Conservation (phyloP, 257 asterid genomes). For the Nyctanthes arbortristis region DNA sequence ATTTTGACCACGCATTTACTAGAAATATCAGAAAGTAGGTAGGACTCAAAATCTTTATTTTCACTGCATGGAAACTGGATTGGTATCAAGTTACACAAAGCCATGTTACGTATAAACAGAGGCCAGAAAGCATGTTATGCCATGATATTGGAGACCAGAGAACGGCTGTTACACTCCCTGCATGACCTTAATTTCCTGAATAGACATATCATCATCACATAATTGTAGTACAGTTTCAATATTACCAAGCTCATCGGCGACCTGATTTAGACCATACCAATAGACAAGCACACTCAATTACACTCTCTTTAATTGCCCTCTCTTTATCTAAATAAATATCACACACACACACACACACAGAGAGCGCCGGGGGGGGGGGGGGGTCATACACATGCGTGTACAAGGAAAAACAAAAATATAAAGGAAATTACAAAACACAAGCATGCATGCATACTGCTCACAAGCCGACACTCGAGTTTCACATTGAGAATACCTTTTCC, state of each 20-base stretch:
- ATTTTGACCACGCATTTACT: not conserved
- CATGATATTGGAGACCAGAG: not conserved
- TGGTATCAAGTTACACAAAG: not conserved
- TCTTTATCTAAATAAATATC: no score
- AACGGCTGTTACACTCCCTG: not conserved
- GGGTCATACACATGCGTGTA: no score
- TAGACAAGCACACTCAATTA: no score
- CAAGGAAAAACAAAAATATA: not conserved
- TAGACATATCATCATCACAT: no score
- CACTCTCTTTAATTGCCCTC: no score
- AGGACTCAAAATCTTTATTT: not conserved
- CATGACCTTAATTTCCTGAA: not conserved
- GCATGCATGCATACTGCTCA: not conserved
- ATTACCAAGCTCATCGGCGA: not conserved
- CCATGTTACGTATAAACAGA: not conserved
- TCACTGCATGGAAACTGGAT: not conserved
- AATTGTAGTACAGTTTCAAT: not conserved
- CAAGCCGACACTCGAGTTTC: not conserved
- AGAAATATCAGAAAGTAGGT: not conserved
- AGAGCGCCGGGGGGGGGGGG: no score
- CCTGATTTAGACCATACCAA: no score
- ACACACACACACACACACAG: not conserved
- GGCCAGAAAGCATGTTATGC: not conserved
- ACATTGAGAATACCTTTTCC: slow-evolving; percentile 78
- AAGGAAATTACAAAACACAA: not conserved